A percentile compares a stretch with the other conserved stretches of the same genome.
These are phyloP conservation scores for Aspergillus ellipticus DNA, from an alignment of 495 filamentous ascomycete genomes.

Conservation along the genomic window DNA sequence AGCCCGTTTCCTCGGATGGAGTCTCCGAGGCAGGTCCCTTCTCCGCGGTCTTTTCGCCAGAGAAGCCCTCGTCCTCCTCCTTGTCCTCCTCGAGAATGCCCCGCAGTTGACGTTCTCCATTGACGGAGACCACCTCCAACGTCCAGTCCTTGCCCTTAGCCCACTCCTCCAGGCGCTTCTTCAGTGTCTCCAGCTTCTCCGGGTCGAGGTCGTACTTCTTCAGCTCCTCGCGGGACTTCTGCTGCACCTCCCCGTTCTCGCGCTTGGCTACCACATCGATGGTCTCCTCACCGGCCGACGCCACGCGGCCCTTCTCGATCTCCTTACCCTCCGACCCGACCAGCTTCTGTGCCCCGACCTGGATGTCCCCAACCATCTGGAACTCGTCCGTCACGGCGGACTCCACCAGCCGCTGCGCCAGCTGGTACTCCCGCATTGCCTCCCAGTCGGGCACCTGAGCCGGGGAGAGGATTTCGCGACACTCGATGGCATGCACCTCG, in stretches of 20 bases:
- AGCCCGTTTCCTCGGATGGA: not conserved
- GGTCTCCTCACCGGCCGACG: conserved; percentile 35
- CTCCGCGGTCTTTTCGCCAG: not conserved
- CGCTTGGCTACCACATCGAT: conserved; percentile 53
- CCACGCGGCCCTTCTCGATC: conserved; percentile 51
- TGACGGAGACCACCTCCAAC: conserved; percentile 42
- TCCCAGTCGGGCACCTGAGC: conserved; percentile 60
- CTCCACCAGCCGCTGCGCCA: conserved; percentile 34
- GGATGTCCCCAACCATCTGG: conserved; percentile 55
- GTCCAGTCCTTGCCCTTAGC: conserved; percentile 45
- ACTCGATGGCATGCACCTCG: conserved; percentile 73
- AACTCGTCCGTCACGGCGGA: conserved; percentile 25
- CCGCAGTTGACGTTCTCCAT: conserved; percentile 49
- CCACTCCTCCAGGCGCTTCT: conserved; percentile 47
- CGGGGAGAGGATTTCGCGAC: conserved; percentile 61
- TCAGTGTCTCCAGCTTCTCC: conserved; percentile 60
- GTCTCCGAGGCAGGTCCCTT: no score
- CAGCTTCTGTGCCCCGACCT: conserved; percentile 54
- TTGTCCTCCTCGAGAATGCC: conserved; percentile 36
- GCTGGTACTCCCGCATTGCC: conserved; percentile 42
- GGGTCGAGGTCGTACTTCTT: conserved; percentile 67
- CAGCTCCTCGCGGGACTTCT: conserved; percentile 57
- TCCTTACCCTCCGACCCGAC: conserved; percentile 54
- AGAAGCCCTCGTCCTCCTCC: conserved; percentile 22
- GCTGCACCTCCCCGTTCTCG: conserved; percentile 53